Percentiles rank a stretch among this genome's conserved stretches.
Evolutionary conservation across 805 yeast species (phyloP).

Genomic region (Novakomyces olei): DNA sequence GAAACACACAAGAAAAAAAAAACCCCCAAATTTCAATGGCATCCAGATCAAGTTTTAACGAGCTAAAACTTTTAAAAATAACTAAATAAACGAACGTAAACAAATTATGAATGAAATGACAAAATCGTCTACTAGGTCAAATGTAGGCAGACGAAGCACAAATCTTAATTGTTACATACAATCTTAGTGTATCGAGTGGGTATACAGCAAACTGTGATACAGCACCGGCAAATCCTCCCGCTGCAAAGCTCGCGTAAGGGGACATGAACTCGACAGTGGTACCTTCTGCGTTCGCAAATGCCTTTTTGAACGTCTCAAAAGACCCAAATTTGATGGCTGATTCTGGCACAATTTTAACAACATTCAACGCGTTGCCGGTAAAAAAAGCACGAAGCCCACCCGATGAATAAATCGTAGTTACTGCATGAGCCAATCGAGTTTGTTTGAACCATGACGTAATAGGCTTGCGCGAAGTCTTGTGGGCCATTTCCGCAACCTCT

Average conservation of each 20-base stretch:
- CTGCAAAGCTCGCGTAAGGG: conserved; percentile 55
- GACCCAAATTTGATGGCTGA: conserved; percentile 94
- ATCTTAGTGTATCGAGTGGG: conserved; percentile 87
- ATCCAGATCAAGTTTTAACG: too few relatives aligned
- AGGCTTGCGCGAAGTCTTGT: conserved; percentile 11
- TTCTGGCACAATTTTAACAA: conserved; percentile 87
- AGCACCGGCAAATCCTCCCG: conserved; percentile 95
- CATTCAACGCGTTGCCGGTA: conserved; percentile 68
- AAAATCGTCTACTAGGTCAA: too few relatives aligned
- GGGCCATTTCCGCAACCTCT: conserved; percentile 6
- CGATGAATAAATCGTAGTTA: conserved; percentile 56
- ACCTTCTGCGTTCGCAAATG: conserved; percentile 28
- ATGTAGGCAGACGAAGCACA: too few relatives aligned
- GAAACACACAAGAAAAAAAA: too few relatives aligned
- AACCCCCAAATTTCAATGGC: too few relatives aligned
- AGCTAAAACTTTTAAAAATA: too few relatives aligned
- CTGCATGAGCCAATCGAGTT: conserved; percentile 55
- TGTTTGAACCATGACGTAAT: conserved; percentile 8
- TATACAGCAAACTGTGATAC: conserved; percentile 79
- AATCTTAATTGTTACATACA: too few relatives aligned
- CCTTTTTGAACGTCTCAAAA: conserved; percentile 64
- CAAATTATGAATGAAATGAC: too few relatives aligned
- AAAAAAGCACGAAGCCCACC: conserved; percentile 79
- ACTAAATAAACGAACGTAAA: too few relatives aligned
- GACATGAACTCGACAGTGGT: conserved; percentile 24